Base-by-base conservation (phyloP, 805 yeast species). In the Myxozyma kluyveri region DNA sequence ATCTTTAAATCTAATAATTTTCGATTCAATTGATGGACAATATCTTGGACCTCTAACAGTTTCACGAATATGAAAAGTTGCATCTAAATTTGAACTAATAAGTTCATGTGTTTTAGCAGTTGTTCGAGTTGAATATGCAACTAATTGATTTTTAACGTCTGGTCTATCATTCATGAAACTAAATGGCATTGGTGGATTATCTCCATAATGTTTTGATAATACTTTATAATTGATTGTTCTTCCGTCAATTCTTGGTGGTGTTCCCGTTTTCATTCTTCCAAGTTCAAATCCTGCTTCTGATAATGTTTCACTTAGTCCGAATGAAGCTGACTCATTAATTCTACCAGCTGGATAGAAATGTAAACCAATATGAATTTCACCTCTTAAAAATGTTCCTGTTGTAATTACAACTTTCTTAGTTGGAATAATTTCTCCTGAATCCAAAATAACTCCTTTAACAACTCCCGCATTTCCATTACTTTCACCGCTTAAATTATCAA, bases 31-130 rank as follows among this genome's bases (percentile, higher is more conserved):
- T 0, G 98, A 91, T 0, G 99, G 99, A 69, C 99, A 93, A 67
- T 93, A 93, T 26, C 99, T 72, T 1, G 99, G 99, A 0, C 99
- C 99, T 61, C 87, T 87, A 4, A 91, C 96, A 0, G 95, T 85
- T 69, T 93, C 98, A 54, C 90, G 72, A 29, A 93, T 91, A 67
- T 93, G 99, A 4, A 93, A 80, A 3, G 96, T 83, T 63, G 86
- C 79, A 65, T 87, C 85, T 42, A 93, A 72, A 64, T 93, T 91
- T 0, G 74, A 69, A 12, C 81, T 70, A 19, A 93, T 73, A 36
- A 88, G 69, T 1, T 82, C 76, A 65, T 90, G 97, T 50, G 95
- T 72, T 36, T 75, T 80, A 0, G 80, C 78, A 0, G 88, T 89
- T 0, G 99, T 93, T 31, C 74, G 66, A 0, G 99, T 90, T 46